Conservation (phyloP, 768 basidiomycete species). For the Podaxis sp. region DNA sequence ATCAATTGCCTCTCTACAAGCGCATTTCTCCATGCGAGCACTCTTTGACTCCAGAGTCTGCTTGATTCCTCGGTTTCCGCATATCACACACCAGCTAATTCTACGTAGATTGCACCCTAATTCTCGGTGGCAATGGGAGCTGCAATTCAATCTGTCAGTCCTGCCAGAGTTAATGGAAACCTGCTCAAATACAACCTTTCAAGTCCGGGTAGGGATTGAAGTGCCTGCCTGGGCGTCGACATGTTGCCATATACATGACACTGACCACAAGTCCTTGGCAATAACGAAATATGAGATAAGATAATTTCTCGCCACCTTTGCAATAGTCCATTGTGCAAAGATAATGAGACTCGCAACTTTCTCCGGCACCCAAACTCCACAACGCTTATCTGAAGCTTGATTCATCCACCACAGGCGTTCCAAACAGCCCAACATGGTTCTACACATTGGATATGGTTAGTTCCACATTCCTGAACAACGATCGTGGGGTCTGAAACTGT, state of each 20-base stretch:
- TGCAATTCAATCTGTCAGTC: no score
- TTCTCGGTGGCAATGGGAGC: no score
- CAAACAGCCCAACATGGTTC: conserved; percentile 24
- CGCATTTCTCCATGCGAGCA: conserved; percentile 30
- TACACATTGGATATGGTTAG: conserved; percentile 49
- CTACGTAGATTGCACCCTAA: conserved; percentile 39
- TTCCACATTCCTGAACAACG: neutral
- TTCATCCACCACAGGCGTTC: neutral
- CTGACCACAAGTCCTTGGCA: no score
- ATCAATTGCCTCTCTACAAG: conserved; percentile 33
- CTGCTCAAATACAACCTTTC: no score
- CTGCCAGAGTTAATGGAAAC: no score
- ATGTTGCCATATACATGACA: no score
- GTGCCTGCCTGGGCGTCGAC: no score
- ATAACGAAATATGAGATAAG: neutral
- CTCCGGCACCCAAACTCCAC: neutral
- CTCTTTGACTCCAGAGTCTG: conserved; percentile 37
- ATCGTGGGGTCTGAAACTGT: neutral
- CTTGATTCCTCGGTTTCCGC: conserved; percentile 20
- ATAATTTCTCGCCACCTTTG: neutral
- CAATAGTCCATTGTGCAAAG: neutral
- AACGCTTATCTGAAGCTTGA: neutral
- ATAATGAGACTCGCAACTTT: neutral
- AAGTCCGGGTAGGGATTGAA: no score
- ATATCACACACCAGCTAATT: conserved; percentile 44